A percentile compares a stretch with the other conserved stretches of the same genome.
Evolutionary conservation across 805 yeast species (phyloP).

Genomic region (Nakazawaea wyomingensis): DNA sequence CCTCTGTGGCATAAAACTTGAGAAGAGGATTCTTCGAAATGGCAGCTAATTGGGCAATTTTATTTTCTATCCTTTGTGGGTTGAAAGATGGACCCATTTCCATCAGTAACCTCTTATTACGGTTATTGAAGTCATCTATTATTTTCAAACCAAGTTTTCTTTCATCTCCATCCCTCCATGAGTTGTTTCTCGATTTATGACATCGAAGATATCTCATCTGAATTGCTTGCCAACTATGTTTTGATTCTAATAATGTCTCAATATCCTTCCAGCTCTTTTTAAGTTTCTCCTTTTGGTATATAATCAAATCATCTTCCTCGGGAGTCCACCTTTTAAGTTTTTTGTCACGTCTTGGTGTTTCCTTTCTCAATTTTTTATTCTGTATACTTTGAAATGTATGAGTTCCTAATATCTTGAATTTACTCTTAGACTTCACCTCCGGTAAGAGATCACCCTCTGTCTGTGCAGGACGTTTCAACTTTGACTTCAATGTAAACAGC

Average conservation of each 20-base stretch:
- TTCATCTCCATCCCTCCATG: conserved; percentile 31
- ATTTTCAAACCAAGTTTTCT: conserved; percentile 25
- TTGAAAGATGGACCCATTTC: conserved; percentile 26
- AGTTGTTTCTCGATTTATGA: conserved; percentile 29
- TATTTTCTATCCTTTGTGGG: conserved; percentile 25
- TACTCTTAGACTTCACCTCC: conserved; percentile 10
- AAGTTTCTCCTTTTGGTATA: conserved; percentile 31
- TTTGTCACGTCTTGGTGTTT: conserved; percentile 1
- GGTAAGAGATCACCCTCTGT: conserved; percentile 5
- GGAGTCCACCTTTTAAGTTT: conserved; percentile 25
- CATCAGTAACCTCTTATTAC: conserved; percentile 33
- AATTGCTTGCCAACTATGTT: conserved; percentile 41
- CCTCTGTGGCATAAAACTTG: conserved; percentile 4
- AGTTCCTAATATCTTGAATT: conserved; percentile 6
- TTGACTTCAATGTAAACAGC: neutral
- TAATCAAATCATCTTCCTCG: conserved; percentile 31
- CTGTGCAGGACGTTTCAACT: neutral
- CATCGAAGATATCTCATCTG: conserved; percentile 41
- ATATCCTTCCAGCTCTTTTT: conserved; percentile 34
- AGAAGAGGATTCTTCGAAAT: neutral
- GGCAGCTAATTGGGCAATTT: conserved; percentile 22
- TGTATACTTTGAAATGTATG: conserved; percentile 11
- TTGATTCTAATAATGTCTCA: conserved; percentile 24
- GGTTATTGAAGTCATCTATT: conserved; percentile 33
- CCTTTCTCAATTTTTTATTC: conserved; percentile 1